phyloP scores from a whole-genome alignment of 2,329 filamentous ascomycete species.

The Dactylellina haptotyla region DNA sequence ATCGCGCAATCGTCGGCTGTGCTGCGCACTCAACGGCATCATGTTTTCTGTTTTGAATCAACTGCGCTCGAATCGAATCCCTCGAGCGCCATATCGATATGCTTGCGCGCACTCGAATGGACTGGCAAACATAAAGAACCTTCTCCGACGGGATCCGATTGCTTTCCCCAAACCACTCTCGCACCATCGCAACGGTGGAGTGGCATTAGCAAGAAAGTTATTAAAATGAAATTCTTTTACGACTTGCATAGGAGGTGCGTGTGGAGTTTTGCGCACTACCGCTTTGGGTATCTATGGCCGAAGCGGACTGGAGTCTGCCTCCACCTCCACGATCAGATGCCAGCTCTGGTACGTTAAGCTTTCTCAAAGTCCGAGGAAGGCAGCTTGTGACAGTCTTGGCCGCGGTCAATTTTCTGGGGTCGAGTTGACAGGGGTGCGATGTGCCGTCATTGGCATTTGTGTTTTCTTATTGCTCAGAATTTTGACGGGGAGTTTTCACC shows the following conservation, averaged over 20 bases:
- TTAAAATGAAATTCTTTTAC: conserved; percentile 6
- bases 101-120: too few species aligned
- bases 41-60: neutral
- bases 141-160: conserved; percentile 34
- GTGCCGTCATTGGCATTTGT: conserved; percentile 40
- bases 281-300: conserved; percentile 49
- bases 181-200: neutral
- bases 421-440: conserved; percentile 18
- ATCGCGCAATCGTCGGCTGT: neutral
- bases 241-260: conserved; percentile 12
- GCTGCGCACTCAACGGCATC: conserved; percentile 1
- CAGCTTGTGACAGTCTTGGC: conserved; percentile 54
- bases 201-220: too few species aligned
- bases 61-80: too few species aligned
- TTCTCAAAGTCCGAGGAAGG: conserved; percentile 50
- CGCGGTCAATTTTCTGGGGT: conserved; percentile 45
- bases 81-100: too few species aligned
- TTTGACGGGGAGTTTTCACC: conserved; percentile 21
- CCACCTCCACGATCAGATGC: conserved; percentile 45
- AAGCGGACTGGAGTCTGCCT: conserved; percentile 19
- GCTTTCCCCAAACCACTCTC: conserved; percentile 17
- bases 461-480: neutral
- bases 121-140: conserved; percentile 12
- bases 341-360: conserved; percentile 39
- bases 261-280: conserved; percentile 40